Base-by-base conservation (phyloP, 2,329 filamentous ascomycete species). In the Whalleya microplaca region DNA sequence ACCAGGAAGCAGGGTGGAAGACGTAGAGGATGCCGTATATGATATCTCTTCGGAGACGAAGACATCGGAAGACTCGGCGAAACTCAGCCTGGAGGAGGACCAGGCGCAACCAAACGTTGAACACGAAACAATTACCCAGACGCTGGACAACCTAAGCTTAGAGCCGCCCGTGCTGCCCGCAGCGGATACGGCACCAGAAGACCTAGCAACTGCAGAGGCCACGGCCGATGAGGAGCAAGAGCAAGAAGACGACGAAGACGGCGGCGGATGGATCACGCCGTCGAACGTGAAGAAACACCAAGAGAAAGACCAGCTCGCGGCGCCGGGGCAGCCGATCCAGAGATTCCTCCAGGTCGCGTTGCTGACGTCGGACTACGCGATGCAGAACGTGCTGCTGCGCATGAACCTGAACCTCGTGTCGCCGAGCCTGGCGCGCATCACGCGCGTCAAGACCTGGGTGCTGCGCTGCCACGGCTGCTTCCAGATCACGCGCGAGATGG, bases 401-500 rank as follows among this genome's bases (percentile, higher is more conserved):
- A 96, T 98, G 80, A 96, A 97, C 76, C 84, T 99, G 51, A 91
- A 95, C 71, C 85, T 97, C 10, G 83, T 97, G 56, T 92, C 93
- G 0, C 84, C 91, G 0, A 83, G 85, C 16, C 80, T 98, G 58
- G 84, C 90, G 61, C 87, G 92, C 67, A 92, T 99, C 71, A 89
- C 87, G 40, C 86, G 90, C 57, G 83, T 98, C 63, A 94, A 92
- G 73, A 94, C 90, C 12, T 96, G 91, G 82, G 86, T 97, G 3
- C 83, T 96, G 54, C 88, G 95, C 43, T 99, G 95, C 80, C 94
- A 99, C 76, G 92, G 88, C 55, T 96, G 93, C 80, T 99, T 98
- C 80, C 78, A 86, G 61, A 86, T 91, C 52, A 91, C 89, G 63
- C 91, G 90, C 68, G 86, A 96, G 67, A 93, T 92, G 85, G 79